Base-by-base conservation (phyloP, 352 stramenopile species). In the Globisporangium solare region DNA sequence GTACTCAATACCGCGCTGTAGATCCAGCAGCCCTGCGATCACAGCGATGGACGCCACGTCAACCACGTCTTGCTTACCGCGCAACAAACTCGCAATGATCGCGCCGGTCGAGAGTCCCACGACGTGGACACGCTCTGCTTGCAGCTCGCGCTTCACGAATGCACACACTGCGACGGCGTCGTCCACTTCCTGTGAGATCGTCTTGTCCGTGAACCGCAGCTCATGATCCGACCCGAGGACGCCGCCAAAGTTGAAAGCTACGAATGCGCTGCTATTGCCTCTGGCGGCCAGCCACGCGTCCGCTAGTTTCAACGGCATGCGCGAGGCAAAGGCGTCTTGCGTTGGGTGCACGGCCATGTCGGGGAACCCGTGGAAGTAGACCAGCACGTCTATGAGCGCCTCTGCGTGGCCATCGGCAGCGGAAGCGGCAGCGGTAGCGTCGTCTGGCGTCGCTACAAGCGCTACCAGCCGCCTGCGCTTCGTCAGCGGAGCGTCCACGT, bases 311-410 rank as follows among this genome's bases (percentile, higher is more conserved):
- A 71, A 54, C 37, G 79, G 66, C 42, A 89, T 53, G 15, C 82
- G 77, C 52, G 71, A 85, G 3, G 70, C 77, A 60, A 89, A 82
- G 6, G 70, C 66, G 27, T 74, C 51, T 27, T 72, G 66, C 6
- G 67, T 65, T 20, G 79, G 79, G 50, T 92, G 77, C 49, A 92
- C 82, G 1, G 73, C 60, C 54, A 92, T 71, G 54, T 89, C 82
- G 11, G 82, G 79, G 51, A 92, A 92, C 1, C 82, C 82, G 53
- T 92, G 79, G 14, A 92, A 58, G 66, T 89, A 92, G 40, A 89
- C 66, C 56, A 88, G 63, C 31, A 80, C 70, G 4, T 78, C 70
- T 35, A 75, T 68, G 47, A 71, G 41, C 5, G 11, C 40, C 10
- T 4, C 21, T 5, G 6, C 18, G 20, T 2, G 3, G 20, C 11